phyloP scores from a whole-genome alignment of 352 stramenopile genomes.

The Thraustochytrium striatum region DNA sequence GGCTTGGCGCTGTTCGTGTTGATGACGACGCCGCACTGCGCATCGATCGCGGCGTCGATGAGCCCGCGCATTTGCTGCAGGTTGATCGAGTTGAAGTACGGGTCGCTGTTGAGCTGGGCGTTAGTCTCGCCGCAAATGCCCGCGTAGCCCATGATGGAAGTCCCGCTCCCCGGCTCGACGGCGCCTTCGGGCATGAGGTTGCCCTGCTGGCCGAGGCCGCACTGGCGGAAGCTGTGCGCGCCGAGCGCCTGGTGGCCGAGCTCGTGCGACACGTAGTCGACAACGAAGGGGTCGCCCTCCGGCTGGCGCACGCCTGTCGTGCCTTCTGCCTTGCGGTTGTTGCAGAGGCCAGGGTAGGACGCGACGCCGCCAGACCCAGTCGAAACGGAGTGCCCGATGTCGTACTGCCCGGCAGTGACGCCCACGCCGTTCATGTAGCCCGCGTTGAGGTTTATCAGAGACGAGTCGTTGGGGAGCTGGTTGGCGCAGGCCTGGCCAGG shows the following conservation, averaged over 20 bases:
- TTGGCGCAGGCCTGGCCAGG: not conserved
- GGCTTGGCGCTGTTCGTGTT: not conserved
- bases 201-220: too few species aligned
- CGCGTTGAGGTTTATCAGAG: constrained; percentile 20
- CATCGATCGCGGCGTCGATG: not conserved
- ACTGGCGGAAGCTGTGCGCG: constrained; percentile 36
- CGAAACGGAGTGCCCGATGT: constrained; percentile 31
- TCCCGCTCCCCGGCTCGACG: constrained; percentile 43
- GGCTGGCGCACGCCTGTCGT: constrained; percentile 20
- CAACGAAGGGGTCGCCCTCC: constrained; percentile 6
- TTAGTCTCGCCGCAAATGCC: constrained; percentile 25
- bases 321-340: constrained; percentile 11
- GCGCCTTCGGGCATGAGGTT: constrained; percentile 11
- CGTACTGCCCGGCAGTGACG: not conserved
- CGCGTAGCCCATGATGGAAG: constrained; percentile 49
- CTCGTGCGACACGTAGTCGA: constrained; percentile 45
- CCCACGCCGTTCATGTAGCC: not conserved
- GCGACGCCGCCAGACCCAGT: constrained; percentile 22
- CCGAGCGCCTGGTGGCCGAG: constrained; percentile 41
- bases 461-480: constrained; percentile 8
- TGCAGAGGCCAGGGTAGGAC: not conserved
- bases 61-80: constrained; percentile 40
- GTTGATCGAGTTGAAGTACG: constrained; percentile 46
- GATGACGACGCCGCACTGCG: not conserved
- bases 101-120: constrained; percentile 39